Base-by-base conservation (phyloP, 169 alveolate species). In the Theileria orientalis region DNA sequence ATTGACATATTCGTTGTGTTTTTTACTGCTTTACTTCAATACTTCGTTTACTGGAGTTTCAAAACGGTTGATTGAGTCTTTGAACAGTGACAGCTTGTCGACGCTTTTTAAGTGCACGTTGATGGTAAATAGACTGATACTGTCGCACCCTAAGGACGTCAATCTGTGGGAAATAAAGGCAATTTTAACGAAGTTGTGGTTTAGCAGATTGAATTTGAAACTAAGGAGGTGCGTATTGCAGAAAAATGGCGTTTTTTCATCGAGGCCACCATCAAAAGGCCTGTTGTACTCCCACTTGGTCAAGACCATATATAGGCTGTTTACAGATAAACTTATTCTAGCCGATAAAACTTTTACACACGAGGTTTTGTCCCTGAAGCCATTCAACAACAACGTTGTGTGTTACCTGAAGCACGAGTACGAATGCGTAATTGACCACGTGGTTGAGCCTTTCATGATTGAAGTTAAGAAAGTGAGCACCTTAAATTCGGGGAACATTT, bases 161-260 rank as follows among this genome's bases (percentile, higher is more conserved):
- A 41, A 6, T 11, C 66, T 68, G 14, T 68, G 76, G 76, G 66
- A 68, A 40, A 51, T 68, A 68, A 68, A 68, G 66, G 14, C 66
- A 25, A 23, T 46, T 6, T 19, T 68, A 37, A 44, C 72, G 16
- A 27, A 42, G 21, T 29, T 40, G n/a, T 62, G 72, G 72, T 62
- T 62, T 44, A 62, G 41, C 13, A 62, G 35, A 62, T 68, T 40
- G 19, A 49, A 51, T 25, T n/a, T 40, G 3, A 68, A 30, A 51
- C 13, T 60, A 7, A 32, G 32, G 32, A 40, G 5, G 75, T 2
- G 25, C 11, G 0, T 42, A 33, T 42, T 40, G 33, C 21, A 16
- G n/a, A 7, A 23, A 25, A 25, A 21, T n/a, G 51, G 49, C 8
- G n/a, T 40, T 9, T 23, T 19, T 40, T 19, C 40, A 6, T 23